Evolutionary conservation across 2,329 filamentous ascomycete species (phyloP).

Genomic region (Paraphaeosphaeria minitans): DNA sequence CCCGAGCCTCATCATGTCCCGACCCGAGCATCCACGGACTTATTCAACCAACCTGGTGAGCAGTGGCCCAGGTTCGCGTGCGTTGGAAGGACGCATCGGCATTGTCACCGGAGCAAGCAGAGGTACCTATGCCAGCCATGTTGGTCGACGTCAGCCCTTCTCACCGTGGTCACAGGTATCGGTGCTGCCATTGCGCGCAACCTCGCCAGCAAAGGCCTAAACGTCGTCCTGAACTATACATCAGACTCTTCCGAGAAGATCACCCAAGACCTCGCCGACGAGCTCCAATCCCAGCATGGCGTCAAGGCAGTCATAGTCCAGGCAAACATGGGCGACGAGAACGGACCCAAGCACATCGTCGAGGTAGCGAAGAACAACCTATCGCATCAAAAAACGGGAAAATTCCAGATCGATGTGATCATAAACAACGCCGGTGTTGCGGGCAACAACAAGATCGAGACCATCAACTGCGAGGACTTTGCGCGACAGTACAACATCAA

Average conservation of each 20-base stretch:
- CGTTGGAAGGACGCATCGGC: slow-evolving; percentile 72
- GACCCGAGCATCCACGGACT: slow-evolving; percentile 42
- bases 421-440: slow-evolving; percentile 82
- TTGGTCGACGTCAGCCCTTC: not conserved
- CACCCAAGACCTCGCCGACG: slow-evolving; percentile 59
- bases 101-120: slow-evolving; percentile 81
- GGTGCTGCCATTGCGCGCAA: slow-evolving; percentile 70
- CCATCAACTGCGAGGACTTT: slow-evolving; percentile 70
- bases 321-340: slow-evolving; percentile 70
- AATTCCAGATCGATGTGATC: slow-evolving; percentile 78
- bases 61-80: slow-evolving; percentile 36
- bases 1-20: slow-evolving; percentile 42
- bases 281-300: slow-evolving; percentile 62
- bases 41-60: slow-evolving; percentile 47
- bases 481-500: slow-evolving; percentile 77
- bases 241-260: slow-evolving; percentile 62
- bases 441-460: slow-evolving; percentile 67
- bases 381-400: slow-evolving; percentile 56
- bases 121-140: slow-evolving; percentile 59
- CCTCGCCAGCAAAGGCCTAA: slow-evolving; percentile 73
- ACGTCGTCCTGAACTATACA: slow-evolving; percentile 74
- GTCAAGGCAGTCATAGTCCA: slow-evolving; percentile 68
- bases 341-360: slow-evolving; percentile 65
- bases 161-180: slow-evolving; percentile 62
- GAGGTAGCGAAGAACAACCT: slow-evolving; percentile 64